A percentile compares a stretch with the other conserved stretches of the same genome.
phyloP scores from a whole-genome alignment of 177 flowering plant species.

The Vitis hybrid region DNA sequence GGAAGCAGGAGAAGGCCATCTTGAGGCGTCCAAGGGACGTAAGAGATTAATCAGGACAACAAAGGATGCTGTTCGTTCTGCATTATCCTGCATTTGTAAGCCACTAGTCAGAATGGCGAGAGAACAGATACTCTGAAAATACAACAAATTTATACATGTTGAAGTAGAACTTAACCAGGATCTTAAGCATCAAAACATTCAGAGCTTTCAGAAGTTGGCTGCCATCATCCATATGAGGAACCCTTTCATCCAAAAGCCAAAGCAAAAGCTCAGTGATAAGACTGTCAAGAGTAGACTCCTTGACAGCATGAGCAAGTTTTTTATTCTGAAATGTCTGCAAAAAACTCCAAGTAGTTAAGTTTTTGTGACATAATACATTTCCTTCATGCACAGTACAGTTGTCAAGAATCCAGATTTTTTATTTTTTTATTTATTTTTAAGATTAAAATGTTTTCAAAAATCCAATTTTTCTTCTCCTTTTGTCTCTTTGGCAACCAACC shows the following conservation, averaged over 20 bases:
- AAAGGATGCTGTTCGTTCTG: constrained; percentile 95
- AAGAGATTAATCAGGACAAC: constrained; percentile 88
- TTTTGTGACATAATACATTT: not conserved
- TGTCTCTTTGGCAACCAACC: not conserved
- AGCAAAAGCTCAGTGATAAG: constrained; percentile 94
- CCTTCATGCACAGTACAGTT: not conserved
- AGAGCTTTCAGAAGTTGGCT: constrained; percentile 94
- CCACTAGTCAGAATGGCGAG: constrained; percentile 3
- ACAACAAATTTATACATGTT: not conserved
- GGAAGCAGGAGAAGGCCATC: constrained; percentile 89
- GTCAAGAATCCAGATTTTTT: not conserved
- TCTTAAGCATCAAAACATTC: constrained; percentile 97
- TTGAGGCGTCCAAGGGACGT: constrained; percentile 89
- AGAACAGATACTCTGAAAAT: constrained; percentile 1
- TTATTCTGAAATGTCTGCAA: constrained; percentile 93
- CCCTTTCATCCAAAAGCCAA: constrained; percentile 98
- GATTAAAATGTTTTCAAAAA: not conserved
- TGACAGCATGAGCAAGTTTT: constrained; percentile 91
- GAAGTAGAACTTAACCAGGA: constrained; percentile 56
- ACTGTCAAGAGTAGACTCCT: constrained; percentile 83
- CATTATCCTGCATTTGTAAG: constrained; percentile 76
- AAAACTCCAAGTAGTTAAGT: constrained; percentile 9
- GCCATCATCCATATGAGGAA: constrained; percentile 97
- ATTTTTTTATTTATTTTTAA: too few relatives aligned
- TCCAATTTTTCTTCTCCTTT: not conserved